These are phyloP conservation scores for Citrullus mucosospermus DNA, from an alignment of 306 rosid species.

Conservation along the genomic window DNA sequence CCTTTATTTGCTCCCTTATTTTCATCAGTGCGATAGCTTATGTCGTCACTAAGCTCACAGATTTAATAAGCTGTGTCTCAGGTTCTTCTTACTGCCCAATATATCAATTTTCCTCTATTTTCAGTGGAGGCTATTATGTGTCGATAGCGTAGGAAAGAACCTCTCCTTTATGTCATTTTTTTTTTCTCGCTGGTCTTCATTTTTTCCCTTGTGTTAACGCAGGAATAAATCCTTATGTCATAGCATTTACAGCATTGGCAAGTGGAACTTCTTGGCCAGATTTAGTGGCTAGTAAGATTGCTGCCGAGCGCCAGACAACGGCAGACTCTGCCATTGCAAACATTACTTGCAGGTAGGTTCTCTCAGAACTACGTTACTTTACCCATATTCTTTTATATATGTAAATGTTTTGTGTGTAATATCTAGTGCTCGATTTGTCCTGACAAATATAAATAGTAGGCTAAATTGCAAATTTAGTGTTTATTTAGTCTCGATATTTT, in stretches of 20 bases:
- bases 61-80: constrained; percentile 89
- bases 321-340: constrained; percentile 98
- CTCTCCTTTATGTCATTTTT: neutral
- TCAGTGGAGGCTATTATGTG: neutral
- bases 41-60: constrained; percentile 69
- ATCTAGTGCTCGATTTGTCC: neutral
- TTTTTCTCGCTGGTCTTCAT: neutral
- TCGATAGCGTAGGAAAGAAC: neutral
- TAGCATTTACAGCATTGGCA: constrained; percentile 91
- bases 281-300: constrained; percentile 96
- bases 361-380: neutral
- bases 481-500: neutral
- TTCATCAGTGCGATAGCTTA: constrained; percentile 91
- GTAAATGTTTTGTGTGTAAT: neutral
- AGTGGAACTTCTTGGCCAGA: constrained; percentile 98
- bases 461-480: neutral
- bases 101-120: constrained; percentile 6
- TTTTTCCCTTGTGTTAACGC: constrained; percentile 2
- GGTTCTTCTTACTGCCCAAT: constrained; percentile 30
- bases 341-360: constrained; percentile 84
- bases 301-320: constrained; percentile 86
- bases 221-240: constrained; percentile 91
- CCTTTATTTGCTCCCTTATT: constrained; percentile 67
- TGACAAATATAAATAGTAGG: neutral
- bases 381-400: neutral